Evolutionary conservation across 352 stramenopile species (phyloP), one percentile per base, ranked within the genome.

Genomic region (Globisporangium emineosum): DNA sequence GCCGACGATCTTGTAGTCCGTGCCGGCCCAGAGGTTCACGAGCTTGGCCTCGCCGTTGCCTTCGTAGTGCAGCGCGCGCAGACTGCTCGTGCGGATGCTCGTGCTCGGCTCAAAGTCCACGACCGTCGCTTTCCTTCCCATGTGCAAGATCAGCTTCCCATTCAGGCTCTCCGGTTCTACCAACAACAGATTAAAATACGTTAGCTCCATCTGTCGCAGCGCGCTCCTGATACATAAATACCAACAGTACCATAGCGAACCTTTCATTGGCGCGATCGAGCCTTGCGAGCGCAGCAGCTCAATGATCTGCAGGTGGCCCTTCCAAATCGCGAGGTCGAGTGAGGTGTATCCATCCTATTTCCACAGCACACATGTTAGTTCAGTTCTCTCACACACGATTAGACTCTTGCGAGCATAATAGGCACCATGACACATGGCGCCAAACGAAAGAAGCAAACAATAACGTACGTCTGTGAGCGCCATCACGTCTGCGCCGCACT

Each of bases 211-310:
- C 17, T 33, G 15, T 21, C 37, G 27, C 15, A 21, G n/a, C n/a
- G n/a, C n/a, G 17, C 15, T 45, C 37, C n/a, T 45, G 37, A 45
- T n/a, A n/a, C 15, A 55, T 1, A 33, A 35, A n/a, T n/a, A n/a
- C n/a, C n/a, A n/a, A n/a, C 51, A 42, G n/a, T 12, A 57, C 5
- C 23, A 33, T 12, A 15, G 10, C 10, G 29, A 30, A 86, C 81
- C 81, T 84, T 94, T 94, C 79, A 94, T 94, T 1, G 85, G 85
- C 17, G 85, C 81, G 35, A 92, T 86, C 60, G 76, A 90, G 60
- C 83, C 83, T 60, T 94, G 85, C 9, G 85, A 92, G 21, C 85
- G 83, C 64, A 94, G 57, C 23, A 94, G 64, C 65, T 94, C 85
- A 17, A 94, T 89, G 65, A 94, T 90, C 70, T 94, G 85, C 56